Conservation (phyloP, 805 yeast species). For the Teunomyces cretensis region DNA sequence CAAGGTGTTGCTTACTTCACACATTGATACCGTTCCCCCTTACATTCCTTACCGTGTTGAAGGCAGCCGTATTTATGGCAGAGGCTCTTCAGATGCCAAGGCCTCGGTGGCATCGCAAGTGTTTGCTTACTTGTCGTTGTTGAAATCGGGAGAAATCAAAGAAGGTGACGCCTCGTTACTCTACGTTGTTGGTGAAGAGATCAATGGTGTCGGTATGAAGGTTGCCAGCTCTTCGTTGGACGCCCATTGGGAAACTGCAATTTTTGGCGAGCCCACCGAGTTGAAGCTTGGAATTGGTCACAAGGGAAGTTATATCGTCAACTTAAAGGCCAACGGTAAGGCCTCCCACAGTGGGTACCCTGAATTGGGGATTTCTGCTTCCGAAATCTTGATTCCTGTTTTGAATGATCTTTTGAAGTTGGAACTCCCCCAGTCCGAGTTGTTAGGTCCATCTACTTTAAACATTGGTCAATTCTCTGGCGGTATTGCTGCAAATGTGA, state of each 20-base stretch:
- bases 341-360: slow-evolving; percentile 74
- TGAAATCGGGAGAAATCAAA: slow-evolving; percentile 31
- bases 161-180: slow-evolving; percentile 60
- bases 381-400: slow-evolving; percentile 51
- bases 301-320: slow-evolving; percentile 53
- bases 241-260: slow-evolving; percentile 55
- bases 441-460: slow-evolving; percentile 60
- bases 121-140: slow-evolving; percentile 50
- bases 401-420: slow-evolving; percentile 44
- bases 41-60: slow-evolving; percentile 49
- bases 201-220: slow-evolving; percentile 64
- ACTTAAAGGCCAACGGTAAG: slow-evolving; percentile 49
- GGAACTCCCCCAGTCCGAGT: slow-evolving; percentile 49
- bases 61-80: slow-evolving; percentile 55
- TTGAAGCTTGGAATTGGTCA: slow-evolving; percentile 68
- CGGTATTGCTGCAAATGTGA: slow-evolving; percentile 67
- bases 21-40: slow-evolving; percentile 75
- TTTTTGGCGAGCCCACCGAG: slow-evolving; percentile 79
- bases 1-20: slow-evolving; percentile 56
- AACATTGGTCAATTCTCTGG: slow-evolving; percentile 59
- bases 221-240: slow-evolving; percentile 40
- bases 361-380: slow-evolving; percentile 63
- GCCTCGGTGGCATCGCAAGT: slow-evolving; percentile 66
- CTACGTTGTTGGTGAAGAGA: slow-evolving; percentile 72
- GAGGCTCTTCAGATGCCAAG: slow-evolving; percentile 74